Percentiles rank a stretch among this genome's conserved stretches.
phyloP scores from a whole-genome alignment of 2,329 filamentous ascomycete genomes.

The Fusarium sp. region DNA sequence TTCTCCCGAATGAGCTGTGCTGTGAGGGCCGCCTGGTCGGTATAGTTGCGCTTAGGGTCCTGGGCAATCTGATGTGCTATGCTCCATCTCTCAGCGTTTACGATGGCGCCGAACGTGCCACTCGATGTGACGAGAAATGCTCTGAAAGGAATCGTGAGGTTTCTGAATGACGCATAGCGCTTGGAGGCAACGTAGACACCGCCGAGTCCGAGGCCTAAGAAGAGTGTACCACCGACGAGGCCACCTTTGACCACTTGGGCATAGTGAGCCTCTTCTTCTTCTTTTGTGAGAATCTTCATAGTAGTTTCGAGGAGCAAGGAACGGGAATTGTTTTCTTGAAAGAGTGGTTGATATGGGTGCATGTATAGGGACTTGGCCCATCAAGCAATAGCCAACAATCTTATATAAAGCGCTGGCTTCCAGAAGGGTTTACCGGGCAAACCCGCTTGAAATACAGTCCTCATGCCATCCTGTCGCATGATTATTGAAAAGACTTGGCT shows the following conservation, averaged over 20 bases:
- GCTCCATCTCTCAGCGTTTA: conserved; percentile 78
- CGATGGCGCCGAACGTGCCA: conserved; percentile 86
- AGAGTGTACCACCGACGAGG: conserved; percentile 73
- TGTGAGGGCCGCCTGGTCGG: conserved; percentile 67
- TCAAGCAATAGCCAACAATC: background rate
- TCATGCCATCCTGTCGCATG: conserved; percentile 29
- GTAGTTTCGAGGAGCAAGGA: conserved; percentile 46
- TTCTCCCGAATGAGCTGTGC: conserved; percentile 63
- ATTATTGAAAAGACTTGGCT: conserved; percentile 4
- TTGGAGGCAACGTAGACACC: conserved; percentile 72
- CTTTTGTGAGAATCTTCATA: conserved; percentile 96
- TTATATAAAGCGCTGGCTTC: conserved; percentile 18
- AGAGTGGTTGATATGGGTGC: background rate
- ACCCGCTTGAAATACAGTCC: conserved; percentile 10
- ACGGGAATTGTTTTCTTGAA: conserved; percentile 4
- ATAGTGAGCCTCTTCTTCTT: conserved; percentile 92
- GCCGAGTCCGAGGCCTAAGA: conserved; percentile 70
- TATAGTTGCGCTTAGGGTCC: conserved; percentile 74
- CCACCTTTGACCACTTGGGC: conserved; percentile 81
- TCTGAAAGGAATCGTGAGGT: conserved; percentile 87
- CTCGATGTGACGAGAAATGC: conserved; percentile 86
- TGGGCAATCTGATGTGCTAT: conserved; percentile 71
- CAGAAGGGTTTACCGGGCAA: conserved; percentile 16
- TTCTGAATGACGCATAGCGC: conserved; percentile 80
- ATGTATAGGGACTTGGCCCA: background rate